Evolutionary conservation across 805 yeast genomes (phyloP).

Genomic region (Metschnikowia bowlesiae): DNA sequence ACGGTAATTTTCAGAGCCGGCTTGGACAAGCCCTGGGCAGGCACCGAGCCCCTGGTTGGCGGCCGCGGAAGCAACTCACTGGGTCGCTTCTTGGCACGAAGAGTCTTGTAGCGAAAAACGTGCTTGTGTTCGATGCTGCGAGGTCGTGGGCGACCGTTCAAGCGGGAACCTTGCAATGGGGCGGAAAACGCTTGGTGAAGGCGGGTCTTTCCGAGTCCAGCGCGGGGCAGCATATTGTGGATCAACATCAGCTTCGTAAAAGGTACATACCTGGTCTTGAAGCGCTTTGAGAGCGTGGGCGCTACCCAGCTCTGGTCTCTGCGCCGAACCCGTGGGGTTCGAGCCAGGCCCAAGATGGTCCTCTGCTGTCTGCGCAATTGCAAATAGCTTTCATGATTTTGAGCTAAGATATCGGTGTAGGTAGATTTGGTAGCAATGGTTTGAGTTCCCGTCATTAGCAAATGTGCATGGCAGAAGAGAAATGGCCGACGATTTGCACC

Average conservation of each 20-base stretch:
- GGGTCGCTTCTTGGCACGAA: not conserved
- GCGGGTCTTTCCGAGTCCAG: not conserved
- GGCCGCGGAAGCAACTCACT: conserved; percentile 1
- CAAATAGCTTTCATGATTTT: conserved; percentile 7
- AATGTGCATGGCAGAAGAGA: not conserved
- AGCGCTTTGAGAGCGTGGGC: not conserved
- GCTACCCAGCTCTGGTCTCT: conserved; percentile 3
- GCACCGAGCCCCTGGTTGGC: not conserved
- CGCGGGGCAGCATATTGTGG: not conserved
- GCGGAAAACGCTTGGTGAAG: not conserved
- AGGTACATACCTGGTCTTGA: conserved; percentile 11
- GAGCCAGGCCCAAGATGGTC: conserved; percentile 8
- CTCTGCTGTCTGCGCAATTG: conserved; percentile 6
- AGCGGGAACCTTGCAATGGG: not conserved
- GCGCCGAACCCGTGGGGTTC: conserved; percentile 3
- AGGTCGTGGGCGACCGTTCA: not conserved
- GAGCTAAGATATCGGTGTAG: conserved; percentile 6
- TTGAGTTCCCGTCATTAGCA: conserved; percentile 10
- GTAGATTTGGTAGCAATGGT: conserved; percentile 11
- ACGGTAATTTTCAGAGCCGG: not conserved
- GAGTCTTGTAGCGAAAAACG: not conserved
- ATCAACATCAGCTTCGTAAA: not conserved
- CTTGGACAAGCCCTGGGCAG: not conserved
- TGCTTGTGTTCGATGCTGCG: not conserved
- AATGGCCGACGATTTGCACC: not conserved